A percentile compares a stretch with the other conserved stretches of the same genome.
phyloP scores from a whole-genome alignment of 2,329 filamentous ascomycete species.

The Colletotrichum chrysophilum region DNA sequence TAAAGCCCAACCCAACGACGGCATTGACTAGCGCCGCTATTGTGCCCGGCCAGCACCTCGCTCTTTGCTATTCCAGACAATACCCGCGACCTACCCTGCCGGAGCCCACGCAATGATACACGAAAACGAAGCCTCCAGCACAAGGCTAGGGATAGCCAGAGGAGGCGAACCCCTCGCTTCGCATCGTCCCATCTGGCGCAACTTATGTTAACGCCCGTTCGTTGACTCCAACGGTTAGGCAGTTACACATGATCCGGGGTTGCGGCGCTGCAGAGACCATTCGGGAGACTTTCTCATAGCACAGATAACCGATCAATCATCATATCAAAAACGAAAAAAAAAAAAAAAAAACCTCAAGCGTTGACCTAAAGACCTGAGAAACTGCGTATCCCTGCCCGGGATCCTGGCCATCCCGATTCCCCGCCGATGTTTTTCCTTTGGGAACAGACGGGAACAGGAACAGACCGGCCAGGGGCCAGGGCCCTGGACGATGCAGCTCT shows the following conservation, averaged over 20 bases:
- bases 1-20: background rate
- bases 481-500: background rate
- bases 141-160: background rate
- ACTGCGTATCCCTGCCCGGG: background rate
- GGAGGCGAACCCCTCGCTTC: background rate
- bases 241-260: background rate
- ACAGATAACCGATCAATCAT: background rate
- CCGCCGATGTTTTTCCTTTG: constrained; percentile 8
- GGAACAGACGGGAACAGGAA: constrained; percentile 9
- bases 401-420: constrained; percentile 1
- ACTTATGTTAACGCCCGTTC: background rate
- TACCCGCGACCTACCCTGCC: background rate
- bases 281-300: background rate
- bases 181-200: background rate
- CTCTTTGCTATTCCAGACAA: background rate
- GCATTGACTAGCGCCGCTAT: background rate
- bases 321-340: background rate
- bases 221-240: background rate
- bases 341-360: background rate
- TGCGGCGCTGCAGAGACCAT: background rate
- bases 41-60: background rate
- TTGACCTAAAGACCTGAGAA: background rate
- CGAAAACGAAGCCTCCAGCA: background rate
- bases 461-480: background rate
- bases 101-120: background rate